Evolutionary conservation across 176 grass and related monocot genomes (phyloP).

Genomic region (Avena atlantica): DNA sequence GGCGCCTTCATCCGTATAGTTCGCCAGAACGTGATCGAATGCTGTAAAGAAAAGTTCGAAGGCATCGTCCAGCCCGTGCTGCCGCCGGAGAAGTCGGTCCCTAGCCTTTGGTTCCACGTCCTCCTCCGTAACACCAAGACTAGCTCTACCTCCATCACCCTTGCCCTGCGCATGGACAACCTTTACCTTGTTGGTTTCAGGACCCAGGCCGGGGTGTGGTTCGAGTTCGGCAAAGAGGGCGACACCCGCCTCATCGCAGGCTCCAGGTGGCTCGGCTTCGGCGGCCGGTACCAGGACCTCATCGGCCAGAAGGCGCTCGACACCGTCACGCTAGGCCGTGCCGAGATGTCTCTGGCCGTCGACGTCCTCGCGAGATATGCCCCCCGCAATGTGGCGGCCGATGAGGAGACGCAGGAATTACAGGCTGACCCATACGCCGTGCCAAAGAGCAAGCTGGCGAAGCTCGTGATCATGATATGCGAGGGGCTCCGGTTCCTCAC

Average conservation of each 20-base stretch:
- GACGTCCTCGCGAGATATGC: neutral
- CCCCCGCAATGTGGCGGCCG: no score
- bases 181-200: neutral
- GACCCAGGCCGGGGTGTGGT: conserved; percentile 18
- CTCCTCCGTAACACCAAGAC: neutral
- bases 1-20: neutral
- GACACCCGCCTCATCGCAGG: neutral
- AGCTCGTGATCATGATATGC: conserved; percentile 31
- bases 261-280: conserved; percentile 6
- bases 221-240: conserved; percentile 8
- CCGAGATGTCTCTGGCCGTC: neutral
- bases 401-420: no score
- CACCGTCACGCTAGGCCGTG: neutral
- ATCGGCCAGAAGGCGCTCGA: conserved; percentile 3
- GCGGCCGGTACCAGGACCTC: conserved; percentile 28
- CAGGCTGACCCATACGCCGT: neutral
- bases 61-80: neutral
- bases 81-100: neutral
- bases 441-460: neutral
- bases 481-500: neutral
- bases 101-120: neutral
- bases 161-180: neutral
- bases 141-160: neutral
- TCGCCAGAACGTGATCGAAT: conserved; percentile 1
- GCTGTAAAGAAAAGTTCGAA: neutral